These are phyloP conservation scores for Claviceps africana DNA, from an alignment of 2,329 filamentous ascomycete genomes.

Conservation along the genomic window DNA sequence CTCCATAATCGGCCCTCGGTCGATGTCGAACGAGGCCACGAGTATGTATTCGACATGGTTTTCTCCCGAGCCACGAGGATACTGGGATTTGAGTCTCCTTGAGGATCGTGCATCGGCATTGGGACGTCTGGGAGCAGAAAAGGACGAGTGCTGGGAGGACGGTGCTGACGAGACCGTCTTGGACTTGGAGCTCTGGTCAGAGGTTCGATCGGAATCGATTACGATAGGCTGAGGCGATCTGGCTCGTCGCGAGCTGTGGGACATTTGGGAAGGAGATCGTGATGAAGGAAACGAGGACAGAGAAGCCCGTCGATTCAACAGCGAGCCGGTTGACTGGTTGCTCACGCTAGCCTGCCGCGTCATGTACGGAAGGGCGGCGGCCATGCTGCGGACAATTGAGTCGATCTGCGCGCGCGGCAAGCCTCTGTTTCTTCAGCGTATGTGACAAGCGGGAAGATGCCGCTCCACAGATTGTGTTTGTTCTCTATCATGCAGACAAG, in stretches of 20 bases:
- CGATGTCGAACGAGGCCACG: slow-evolving; percentile 94
- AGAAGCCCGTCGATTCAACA: slow-evolving; percentile 33
- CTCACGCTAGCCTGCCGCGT: slow-evolving; percentile 25
- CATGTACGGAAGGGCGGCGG: slow-evolving; percentile 28
- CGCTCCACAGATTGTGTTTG: neutral
- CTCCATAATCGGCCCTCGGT: slow-evolving; percentile 93
- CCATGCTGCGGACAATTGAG: slow-evolving; percentile 16
- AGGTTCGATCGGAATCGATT: slow-evolving; percentile 40
- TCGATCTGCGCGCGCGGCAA: neutral
- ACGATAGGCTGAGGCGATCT: slow-evolving; percentile 40
- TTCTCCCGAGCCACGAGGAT: slow-evolving; percentile 58
- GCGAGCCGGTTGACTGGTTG: slow-evolving; percentile 19
- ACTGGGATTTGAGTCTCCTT: slow-evolving; percentile 56
- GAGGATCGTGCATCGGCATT: slow-evolving; percentile 36
- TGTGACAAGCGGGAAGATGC: neutral
- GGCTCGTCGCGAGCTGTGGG: slow-evolving; percentile 36
- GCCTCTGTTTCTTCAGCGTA: neutral
- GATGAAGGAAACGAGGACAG: slow-evolving; percentile 50
- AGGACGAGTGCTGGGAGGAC: slow-evolving; percentile 47
- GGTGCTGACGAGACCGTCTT: slow-evolving; percentile 46
- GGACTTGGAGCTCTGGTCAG: slow-evolving; percentile 44
- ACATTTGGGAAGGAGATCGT: slow-evolving; percentile 44
- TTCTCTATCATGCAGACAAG: neutral
- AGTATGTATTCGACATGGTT: slow-evolving; percentile 99
- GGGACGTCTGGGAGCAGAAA: slow-evolving; percentile 37